Base-by-base conservation (phyloP, 2,329 filamentous ascomycete species). In the Hypoxylon sp. region DNA sequence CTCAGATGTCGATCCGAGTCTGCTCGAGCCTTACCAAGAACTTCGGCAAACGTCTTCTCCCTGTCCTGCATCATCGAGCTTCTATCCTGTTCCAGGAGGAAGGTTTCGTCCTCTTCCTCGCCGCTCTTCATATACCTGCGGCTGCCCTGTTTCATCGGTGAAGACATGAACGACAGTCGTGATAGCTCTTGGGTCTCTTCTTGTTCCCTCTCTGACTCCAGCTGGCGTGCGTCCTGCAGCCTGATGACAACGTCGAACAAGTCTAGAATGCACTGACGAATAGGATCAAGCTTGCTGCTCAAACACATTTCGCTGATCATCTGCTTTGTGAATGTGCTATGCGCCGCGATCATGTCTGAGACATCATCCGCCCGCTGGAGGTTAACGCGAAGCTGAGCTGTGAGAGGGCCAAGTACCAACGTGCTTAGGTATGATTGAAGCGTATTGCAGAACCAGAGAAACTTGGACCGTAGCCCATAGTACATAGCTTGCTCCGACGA, bases 381-480 rank as follows among this genome's bases (percentile, higher is more conserved):
- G 0, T 81, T 77, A 2, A 73, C 71, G 4, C 77, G 76, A 77
- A 97, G 83, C 24, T 79, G 77, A 2, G 74, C 69, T 1, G 81
- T 83, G 18, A 86, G 80, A 0, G 86, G 83, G 0, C 81, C 82
- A 0, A 96, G 79, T 1, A 93, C 89, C 1, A 92, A 81, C 13
- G 86, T 88, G 3, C 87, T 88, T 3, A 96, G 77, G 69, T 97
- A 95, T 7, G 87, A 87, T 67, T 91, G 88, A 1, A 97, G 68
- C 0, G 83, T 85, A 62, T 88, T 88, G 63, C 85, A 84, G 74
- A 96, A 94, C 89, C 91, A 94, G 9, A 92, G 76, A 3, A 96
- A 79, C 46, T 83, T 85, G 24, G 87, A 85, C 31, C 90, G 86
- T 7, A 94, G 77, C 13, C 80, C 77, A 70, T 84, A 87, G 68